Evolutionary conservation across 2,329 filamentous ascomycete genomes (phyloP).

Genomic region (Tolypocladium capitatum): DNA sequence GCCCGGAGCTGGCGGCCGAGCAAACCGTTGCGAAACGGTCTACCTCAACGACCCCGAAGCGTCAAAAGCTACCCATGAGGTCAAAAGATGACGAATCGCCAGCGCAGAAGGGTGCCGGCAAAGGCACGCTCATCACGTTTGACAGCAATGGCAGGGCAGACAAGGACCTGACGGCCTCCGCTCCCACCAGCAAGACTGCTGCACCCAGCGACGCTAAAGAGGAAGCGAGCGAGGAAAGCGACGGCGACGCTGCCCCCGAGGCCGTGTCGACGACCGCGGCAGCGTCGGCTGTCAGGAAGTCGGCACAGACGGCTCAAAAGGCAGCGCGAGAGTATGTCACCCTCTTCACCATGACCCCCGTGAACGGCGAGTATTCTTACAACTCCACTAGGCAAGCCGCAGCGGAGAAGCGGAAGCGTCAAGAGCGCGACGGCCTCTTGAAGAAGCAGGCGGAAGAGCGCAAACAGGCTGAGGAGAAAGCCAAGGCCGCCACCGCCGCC

Average conservation of each 20-base stretch:
- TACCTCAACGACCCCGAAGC: constrained; percentile 8
- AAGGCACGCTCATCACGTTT: constrained; percentile 20
- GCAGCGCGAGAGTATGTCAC: constrained; percentile 36
- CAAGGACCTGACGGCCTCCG: constrained; percentile 2
- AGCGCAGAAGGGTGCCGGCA: constrained; percentile 4
- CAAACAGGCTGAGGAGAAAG: constrained; percentile 21
- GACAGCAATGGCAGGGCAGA: constrained; percentile 19
- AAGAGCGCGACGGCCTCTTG: constrained; percentile 38
- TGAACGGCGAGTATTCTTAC: background rate
- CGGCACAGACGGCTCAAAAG: constrained; percentile 32
- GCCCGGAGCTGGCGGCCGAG: constrained; percentile 8
- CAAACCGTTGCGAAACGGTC: constrained; percentile 2
- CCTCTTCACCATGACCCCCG: background rate
- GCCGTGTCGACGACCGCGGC: constrained; percentile 40
- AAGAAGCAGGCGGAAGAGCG: constrained; percentile 41
- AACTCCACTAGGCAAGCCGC: constrained; percentile 29
- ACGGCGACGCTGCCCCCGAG: constrained; percentile 45
- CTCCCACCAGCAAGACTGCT: constrained; percentile 4
- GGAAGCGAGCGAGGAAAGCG: constrained; percentile 24
- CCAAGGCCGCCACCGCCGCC: constrained; percentile 11
- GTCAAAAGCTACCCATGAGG: constrained; percentile 20
- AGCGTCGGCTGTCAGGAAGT: constrained; percentile 31
- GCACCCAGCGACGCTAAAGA: constrained; percentile 19
- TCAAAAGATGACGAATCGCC: constrained; percentile 15
- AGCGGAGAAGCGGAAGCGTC: constrained; percentile 39